These are phyloP conservation scores for Exidia glandulosa DNA, from an alignment of 768 basidiomycete genomes.

Conservation along the genomic window DNA sequence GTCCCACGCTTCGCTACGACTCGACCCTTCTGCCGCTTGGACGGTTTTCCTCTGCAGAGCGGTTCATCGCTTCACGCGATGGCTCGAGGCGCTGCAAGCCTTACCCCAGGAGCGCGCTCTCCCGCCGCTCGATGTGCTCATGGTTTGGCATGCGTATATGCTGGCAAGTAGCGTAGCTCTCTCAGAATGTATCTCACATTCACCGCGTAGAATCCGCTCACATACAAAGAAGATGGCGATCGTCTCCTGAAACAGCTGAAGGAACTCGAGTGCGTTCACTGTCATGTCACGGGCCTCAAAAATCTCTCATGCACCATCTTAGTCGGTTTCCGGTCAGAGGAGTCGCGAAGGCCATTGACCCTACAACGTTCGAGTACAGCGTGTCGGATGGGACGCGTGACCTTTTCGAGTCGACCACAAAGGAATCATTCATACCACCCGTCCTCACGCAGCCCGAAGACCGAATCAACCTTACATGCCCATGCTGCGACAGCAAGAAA, in stretches of 20 bases:
- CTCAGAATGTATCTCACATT: neutral
- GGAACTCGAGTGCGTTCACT: neutral
- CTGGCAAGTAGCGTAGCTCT: neutral
- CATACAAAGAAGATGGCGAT: neutral
- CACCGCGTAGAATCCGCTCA: neutral
- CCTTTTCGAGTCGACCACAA: neutral
- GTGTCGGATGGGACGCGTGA: neutral
- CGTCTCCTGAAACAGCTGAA: neutral
- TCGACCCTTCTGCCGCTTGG: neutral
- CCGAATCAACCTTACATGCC: neutral
- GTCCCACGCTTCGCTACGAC: neutral
- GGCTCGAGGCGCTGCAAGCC: neutral
- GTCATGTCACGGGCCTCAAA: neutral
- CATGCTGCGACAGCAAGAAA: neutral
- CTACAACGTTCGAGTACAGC: neutral
- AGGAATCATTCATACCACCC: neutral
- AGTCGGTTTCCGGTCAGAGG: neutral
- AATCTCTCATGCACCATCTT: neutral
- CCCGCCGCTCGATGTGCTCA: neutral
- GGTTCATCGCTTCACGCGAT: slow-evolving; percentile 1
- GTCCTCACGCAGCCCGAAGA: neutral
- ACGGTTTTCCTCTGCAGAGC: slow-evolving; percentile 2
- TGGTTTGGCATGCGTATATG: neutral
- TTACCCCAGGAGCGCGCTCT: neutral
- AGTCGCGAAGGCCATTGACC: neutral